phyloP scores from a whole-genome alignment of 2,329 filamentous ascomycete genomes.

The Shiraia sp. region DNA sequence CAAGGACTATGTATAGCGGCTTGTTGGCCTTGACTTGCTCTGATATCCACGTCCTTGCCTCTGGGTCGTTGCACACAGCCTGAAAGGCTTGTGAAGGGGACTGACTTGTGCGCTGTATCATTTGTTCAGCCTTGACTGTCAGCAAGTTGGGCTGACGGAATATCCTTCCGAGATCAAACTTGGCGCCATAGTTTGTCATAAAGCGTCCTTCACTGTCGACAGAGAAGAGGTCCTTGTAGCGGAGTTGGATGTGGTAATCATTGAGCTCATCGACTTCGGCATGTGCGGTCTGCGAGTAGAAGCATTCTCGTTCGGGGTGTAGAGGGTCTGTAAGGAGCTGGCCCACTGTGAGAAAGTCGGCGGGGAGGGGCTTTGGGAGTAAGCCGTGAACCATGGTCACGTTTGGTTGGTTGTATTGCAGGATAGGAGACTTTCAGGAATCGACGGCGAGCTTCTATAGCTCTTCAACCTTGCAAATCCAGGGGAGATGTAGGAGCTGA shows the following conservation, averaged over 20 bases:
- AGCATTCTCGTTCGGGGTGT: slow-evolving; percentile 42
- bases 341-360: slow-evolving; percentile 39
- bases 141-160: slow-evolving; percentile 44
- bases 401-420: neutral
- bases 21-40: slow-evolving; percentile 31
- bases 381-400: slow-evolving; percentile 40
- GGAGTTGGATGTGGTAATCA: slow-evolving; percentile 45
- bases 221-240: slow-evolving; percentile 44
- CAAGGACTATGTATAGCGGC: slow-evolving; percentile 40
- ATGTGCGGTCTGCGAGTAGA: slow-evolving; percentile 40
- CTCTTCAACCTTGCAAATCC: neutral
- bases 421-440: neutral
- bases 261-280: slow-evolving; percentile 43
- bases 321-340: slow-evolving; percentile 44
- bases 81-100: slow-evolving; percentile 31
- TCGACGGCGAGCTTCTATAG: slow-evolving; percentile 1
- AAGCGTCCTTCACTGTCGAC: slow-evolving; percentile 44
- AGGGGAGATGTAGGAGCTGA: slow-evolving; percentile 5
- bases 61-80: slow-evolving; percentile 39
- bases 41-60: slow-evolving; percentile 38
- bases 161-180: slow-evolving; percentile 43
- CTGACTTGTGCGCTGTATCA: slow-evolving; percentile 43
- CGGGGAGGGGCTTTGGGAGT: slow-evolving; percentile 42
- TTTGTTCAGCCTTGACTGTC: slow-evolving; percentile 42
- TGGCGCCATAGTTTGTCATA: slow-evolving; percentile 44